Evolutionary conservation across 345 rosid genomes (phyloP).

Genomic region (Bruguiera parviflora): DNA sequence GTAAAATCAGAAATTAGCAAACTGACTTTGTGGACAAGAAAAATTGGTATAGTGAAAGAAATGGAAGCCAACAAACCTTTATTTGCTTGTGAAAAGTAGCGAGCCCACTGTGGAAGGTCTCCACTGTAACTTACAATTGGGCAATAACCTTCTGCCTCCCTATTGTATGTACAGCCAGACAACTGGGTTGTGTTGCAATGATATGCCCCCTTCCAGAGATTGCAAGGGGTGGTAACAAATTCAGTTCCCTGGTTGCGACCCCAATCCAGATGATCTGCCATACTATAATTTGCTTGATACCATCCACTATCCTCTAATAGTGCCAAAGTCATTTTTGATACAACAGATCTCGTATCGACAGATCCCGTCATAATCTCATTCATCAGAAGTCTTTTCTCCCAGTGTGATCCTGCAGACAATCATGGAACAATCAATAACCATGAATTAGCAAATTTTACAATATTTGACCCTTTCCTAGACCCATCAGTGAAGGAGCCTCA

Average conservation of each 20-base stretch:
- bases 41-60: neutral
- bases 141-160: slow-evolving; percentile 99
- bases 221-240: slow-evolving; percentile 88
- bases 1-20: neutral
- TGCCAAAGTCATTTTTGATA: slow-evolving; percentile 96
- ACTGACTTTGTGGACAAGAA: neutral
- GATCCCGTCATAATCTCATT: slow-evolving; percentile 99
- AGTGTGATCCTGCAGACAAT: slow-evolving; percentile 73
- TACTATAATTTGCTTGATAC: slow-evolving; percentile 96
- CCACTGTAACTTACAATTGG: slow-evolving; percentile 90
- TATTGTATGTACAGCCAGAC: slow-evolving; percentile 97
- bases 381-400: slow-evolving; percentile 99
- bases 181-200: slow-evolving; percentile 87
- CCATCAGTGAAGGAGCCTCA: too few species aligned
- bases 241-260: slow-evolving; percentile 94
- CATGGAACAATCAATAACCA: slow-evolving; percentile 9
- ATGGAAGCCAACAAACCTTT: slow-evolving; percentile 51
- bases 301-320: slow-evolving; percentile 98
- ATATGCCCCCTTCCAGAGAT: slow-evolving; percentile 95
- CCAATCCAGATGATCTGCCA: slow-evolving; percentile 99
- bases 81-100: slow-evolving; percentile 90
- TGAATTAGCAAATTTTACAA: neutral
- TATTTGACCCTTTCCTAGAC: too few species aligned
- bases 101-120: slow-evolving; percentile 97
- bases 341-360: slow-evolving; percentile 95